Evolutionary conservation across 2,329 filamentous ascomycete species (phyloP), one percentile per base, ranked within the genome.

Genomic region (Aspergillus aculeatus): DNA sequence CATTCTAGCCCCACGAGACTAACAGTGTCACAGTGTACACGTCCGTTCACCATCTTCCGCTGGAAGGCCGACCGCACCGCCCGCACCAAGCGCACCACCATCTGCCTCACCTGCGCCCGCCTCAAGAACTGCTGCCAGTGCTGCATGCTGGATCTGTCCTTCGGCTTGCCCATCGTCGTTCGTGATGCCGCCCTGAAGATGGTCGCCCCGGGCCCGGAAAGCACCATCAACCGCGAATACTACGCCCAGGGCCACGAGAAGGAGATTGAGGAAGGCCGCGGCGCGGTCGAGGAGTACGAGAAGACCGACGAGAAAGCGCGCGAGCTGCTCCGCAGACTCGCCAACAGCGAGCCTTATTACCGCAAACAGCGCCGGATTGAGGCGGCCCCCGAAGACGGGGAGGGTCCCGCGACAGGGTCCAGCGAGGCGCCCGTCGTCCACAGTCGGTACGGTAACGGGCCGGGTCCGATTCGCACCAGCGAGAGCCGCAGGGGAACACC

Each of bases 111-210:
- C 47, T 99, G 95, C 81, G 94, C 95, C 23, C 90, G 95, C 49
- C 84, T 98, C 66, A 99, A 99, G 80, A 99, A 99, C 81, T 98
- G 95, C 81, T 99, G 95, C 73, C 95, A 99, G 81, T 94, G 89
- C 79, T 99, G 95, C 81, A 98, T 98, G 92, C 88, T 99, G 56
- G 95, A 99, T 83, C 81, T 99, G 61, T 94, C 91, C 12, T 99
- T 98, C 72, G 96, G 95, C 24, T 82, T 99, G 29, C 95, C 95
- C 11, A 96, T 99, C 71, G 90, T 93, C 14, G 91, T 99, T 60
- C 88, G 95, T 72, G 95, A 99, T 81, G 95, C 95, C 3, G 95
- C 96, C 5, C 83, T 99, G 64, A 98, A 98, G 81, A 96, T 99
- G 90, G 91, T 98, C 47, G 93, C 94, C 0, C 93, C 95, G 0